phyloP scores from a whole-genome alignment of 768 basidiomycete genomes.

The Xerocomellus intermedius region DNA sequence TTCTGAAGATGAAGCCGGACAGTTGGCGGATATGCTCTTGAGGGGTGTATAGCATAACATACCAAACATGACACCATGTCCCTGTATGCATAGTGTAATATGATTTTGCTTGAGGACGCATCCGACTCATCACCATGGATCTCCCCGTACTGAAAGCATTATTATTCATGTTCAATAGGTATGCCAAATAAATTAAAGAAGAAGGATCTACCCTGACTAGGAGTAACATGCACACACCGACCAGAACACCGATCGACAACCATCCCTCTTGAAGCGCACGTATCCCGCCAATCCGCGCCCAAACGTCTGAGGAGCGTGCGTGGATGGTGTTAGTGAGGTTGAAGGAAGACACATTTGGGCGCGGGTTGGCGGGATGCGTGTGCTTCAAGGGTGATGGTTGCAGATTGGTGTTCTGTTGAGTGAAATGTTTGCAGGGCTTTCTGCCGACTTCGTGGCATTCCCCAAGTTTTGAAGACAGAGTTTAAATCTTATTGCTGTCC shows the following conservation, averaged over 20 bases:
- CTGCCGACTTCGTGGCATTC: no score
- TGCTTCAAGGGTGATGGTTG: constrained; percentile 1
- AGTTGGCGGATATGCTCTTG: neutral
- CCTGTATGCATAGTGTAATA: neutral
- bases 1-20: neutral
- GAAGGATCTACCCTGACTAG: neutral
- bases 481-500: no score
- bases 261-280: constrained; percentile 10
- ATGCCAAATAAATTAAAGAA: neutral
- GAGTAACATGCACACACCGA: neutral
- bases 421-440: no score
- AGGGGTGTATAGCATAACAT: neutral
- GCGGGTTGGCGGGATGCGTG: constrained; percentile 55
- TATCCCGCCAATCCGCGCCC: constrained; percentile 69
- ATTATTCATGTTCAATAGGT: neutral
- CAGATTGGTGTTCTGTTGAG: constrained; percentile 24
- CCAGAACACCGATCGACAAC: neutral
- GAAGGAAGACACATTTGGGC: no score
- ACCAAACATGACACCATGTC: no score
- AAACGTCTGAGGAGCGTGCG: no score
- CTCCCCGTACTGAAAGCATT: neutral
- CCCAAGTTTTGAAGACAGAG: no score
- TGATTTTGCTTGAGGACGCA: neutral
- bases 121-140: no score
- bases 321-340: no score